Evolutionary conservation across 2,329 filamentous ascomycete species (phyloP).

Genomic region (Ophiostoma fasciatum): DNA sequence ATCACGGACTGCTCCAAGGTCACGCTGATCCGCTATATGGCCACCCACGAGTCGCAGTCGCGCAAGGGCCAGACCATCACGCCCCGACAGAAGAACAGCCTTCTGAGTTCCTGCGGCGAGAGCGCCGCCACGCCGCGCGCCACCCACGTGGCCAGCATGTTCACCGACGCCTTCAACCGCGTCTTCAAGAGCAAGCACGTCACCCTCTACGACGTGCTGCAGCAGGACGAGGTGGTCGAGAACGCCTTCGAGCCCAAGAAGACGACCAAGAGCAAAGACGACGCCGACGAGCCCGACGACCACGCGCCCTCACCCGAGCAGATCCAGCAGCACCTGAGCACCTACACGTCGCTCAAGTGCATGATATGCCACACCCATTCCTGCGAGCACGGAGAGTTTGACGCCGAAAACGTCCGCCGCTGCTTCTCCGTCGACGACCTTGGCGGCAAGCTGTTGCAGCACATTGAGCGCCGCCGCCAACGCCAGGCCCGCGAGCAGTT

Average conservation of each 20-base stretch:
- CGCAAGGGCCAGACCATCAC: conserved; percentile 33
- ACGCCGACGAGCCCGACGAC: conserved; percentile 17
- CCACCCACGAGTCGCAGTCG: conserved; percentile 27
- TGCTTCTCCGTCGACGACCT: conserved; percentile 33
- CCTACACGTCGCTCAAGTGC: conserved; percentile 40
- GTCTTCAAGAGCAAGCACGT: conserved; percentile 35
- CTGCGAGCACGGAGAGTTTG: conserved; percentile 46
- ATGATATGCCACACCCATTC: conserved; percentile 45
- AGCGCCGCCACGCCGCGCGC: conserved; percentile 25
- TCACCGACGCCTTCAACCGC: conserved; percentile 40
- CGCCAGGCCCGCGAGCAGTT: conserved; percentile 16
- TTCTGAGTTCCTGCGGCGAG: conserved; percentile 30
- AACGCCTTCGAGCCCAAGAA: conserved; percentile 38
- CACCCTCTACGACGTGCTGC: conserved; percentile 35
- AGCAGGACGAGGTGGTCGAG: conserved; percentile 38
- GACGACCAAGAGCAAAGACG: conserved; percentile 27
- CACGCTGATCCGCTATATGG: conserved; percentile 38
- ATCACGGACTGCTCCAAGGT: conserved; percentile 37
- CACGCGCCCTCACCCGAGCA: conserved; percentile 18
- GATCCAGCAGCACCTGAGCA: conserved; percentile 35
- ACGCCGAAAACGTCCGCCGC: conserved; percentile 35
- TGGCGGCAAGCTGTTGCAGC: conserved; percentile 10
- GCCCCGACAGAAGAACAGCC: conserved; percentile 37
- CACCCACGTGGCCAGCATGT: conserved; percentile 29
- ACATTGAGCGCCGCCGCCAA: conserved; percentile 10